Conservation (phyloP, 441 rosid genomes). For the Adansonia rubrostipa region DNA sequence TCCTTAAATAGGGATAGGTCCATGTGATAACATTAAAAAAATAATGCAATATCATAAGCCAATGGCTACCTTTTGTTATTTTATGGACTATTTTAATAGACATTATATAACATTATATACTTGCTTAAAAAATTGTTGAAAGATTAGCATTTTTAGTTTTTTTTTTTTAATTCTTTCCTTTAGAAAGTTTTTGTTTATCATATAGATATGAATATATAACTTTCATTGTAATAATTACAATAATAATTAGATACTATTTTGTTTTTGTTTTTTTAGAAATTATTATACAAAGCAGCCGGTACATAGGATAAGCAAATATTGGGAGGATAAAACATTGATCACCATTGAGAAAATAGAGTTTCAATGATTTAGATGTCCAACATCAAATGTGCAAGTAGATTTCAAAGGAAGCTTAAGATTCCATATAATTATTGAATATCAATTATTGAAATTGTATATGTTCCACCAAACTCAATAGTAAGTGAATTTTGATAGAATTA, state of each 20-base stretch:
- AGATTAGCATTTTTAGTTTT: not conserved
- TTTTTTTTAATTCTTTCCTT: conserved; percentile 30
- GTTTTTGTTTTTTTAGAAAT: not conserved
- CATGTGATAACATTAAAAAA: conserved; percentile 37
- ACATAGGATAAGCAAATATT: not conserved
- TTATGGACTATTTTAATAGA: conserved; percentile 29
- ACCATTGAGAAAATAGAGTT: not conserved
- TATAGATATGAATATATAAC: not conserved
- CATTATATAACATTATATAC: conserved; percentile 11
- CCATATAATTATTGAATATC: not conserved
- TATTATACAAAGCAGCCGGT: not conserved
- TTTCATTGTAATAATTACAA: not conserved
- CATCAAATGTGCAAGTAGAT: conserved; percentile 17
- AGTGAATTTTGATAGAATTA: conserved; percentile 1
- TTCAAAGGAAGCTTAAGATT: not conserved
- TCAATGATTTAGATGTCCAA: conserved; percentile 9
- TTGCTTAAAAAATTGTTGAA: not conserved
- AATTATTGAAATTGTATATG: not conserved
- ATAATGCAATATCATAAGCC: conserved; percentile 39
- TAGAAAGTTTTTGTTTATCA: not conserved
- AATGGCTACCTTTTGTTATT: conserved; percentile 26
- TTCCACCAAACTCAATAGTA: conserved; percentile 14
- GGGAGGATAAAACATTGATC: not conserved
- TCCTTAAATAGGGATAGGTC: conserved; percentile 45
- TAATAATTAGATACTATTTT: not conserved